phyloP scores from a whole-genome alignment of 106 monocot species.

The Apostasia ramifera region DNA sequence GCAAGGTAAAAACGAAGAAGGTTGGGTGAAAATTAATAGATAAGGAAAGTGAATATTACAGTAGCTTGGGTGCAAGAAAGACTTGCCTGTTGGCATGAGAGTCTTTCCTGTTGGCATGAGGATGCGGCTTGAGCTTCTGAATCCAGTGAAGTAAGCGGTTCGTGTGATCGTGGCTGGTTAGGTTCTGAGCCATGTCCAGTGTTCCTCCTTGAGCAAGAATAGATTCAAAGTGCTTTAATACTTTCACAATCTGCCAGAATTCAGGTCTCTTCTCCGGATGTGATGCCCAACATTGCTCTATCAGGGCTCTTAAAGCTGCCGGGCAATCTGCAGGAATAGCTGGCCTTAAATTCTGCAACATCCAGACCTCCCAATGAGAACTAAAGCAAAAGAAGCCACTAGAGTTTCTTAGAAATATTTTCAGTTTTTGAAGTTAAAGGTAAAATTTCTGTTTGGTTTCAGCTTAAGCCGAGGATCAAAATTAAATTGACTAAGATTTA shows the following conservation, averaged over 20 bases:
- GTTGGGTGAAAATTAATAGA: too few relatives aligned
- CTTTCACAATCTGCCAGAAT: conserved; percentile 87
- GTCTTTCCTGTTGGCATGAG: background rate
- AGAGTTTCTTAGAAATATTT: too few relatives aligned
- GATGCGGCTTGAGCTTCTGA: conserved; percentile 43
- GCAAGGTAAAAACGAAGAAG: too few relatives aligned
- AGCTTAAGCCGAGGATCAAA: too few relatives aligned
- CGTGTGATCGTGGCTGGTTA: conserved; percentile 54
- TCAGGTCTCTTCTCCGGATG: conserved; percentile 69
- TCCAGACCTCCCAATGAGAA: background rate
- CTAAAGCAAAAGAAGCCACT: background rate
- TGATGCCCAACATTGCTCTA: conserved; percentile 75
- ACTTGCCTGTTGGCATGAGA: background rate
- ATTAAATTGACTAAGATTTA: too few relatives aligned
- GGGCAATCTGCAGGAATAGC: conserved; percentile 59
- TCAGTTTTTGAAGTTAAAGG: too few relatives aligned
- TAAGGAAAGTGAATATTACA: conserved; percentile 15
- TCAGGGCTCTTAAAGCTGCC: conserved; percentile 40
- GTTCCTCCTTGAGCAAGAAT: conserved; percentile 49
- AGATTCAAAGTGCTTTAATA: conserved; percentile 64
- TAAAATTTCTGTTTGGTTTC: too few relatives aligned
- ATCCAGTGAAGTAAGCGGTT: conserved; percentile 44
- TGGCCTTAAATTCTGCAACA: conserved; percentile 74
- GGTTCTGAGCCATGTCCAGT: conserved; percentile 27
- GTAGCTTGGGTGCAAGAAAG: conserved; percentile 20